These are phyloP conservation scores for Xylaria sp. DNA, from an alignment of 2,329 filamentous ascomycete species.

Conservation along the genomic window DNA sequence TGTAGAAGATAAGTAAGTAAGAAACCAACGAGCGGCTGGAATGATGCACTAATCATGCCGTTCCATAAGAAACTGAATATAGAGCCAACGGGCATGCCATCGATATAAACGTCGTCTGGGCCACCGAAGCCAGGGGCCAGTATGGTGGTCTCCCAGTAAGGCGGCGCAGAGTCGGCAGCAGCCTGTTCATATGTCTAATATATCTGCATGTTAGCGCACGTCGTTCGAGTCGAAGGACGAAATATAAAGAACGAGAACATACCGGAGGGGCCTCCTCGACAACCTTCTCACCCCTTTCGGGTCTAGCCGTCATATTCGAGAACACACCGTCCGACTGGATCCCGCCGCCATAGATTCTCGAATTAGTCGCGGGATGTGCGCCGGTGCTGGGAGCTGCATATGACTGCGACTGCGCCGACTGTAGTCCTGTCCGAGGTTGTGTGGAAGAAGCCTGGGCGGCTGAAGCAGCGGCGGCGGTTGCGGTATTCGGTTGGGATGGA, in stretches of 20 bases:
- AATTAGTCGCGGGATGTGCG: slow-evolving; percentile 41
- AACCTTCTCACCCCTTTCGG: slow-evolving; percentile 79
- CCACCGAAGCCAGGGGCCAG: slow-evolving; percentile 89
- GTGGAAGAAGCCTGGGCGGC: slow-evolving; percentile 36
- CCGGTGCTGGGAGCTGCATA: neutral
- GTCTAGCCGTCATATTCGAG: slow-evolving; percentile 92
- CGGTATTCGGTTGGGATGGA: slow-evolving; percentile 33
- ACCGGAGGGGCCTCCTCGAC: slow-evolving; percentile 92
- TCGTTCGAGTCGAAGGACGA: neutral
- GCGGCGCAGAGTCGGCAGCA: slow-evolving; percentile 92
- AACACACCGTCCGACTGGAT: slow-evolving; percentile 94
- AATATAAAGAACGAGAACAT: slow-evolving; percentile 49
- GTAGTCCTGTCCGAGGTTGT: slow-evolving; percentile 37
- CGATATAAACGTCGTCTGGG: slow-evolving; percentile 95
- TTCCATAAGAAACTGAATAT: slow-evolving; percentile 92
- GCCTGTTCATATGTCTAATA: slow-evolving; percentile 95
- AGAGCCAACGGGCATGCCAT: slow-evolving; percentile 91
- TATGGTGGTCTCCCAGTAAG: slow-evolving; percentile 99
- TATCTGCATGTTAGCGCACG: slow-evolving; percentile 51
- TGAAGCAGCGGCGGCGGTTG: slow-evolving; percentile 26
- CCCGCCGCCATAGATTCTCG: slow-evolving; percentile 74
- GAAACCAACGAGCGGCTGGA: slow-evolving; percentile 91
- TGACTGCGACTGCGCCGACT: slow-evolving; percentile 35
- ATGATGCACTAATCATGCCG: slow-evolving; percentile 96
- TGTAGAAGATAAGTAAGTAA: slow-evolving; percentile 97